Evolutionary conservation across 768 basidiomycete genomes (phyloP).

Genomic region (Pilatotrama ljubarskyi): DNA sequence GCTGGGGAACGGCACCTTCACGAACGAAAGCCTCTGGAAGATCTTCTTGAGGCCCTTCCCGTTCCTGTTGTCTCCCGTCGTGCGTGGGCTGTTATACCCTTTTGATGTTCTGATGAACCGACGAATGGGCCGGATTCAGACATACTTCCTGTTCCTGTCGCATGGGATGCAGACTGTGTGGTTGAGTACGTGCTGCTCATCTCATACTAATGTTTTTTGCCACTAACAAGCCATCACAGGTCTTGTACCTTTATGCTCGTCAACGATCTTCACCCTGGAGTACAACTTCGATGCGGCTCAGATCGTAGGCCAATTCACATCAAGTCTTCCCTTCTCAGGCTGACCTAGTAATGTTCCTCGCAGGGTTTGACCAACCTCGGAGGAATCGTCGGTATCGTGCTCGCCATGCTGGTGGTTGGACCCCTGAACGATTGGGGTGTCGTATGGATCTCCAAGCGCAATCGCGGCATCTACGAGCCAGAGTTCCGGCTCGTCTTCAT

Average conservation of each 20-base stretch:
- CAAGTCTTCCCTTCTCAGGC: no score
- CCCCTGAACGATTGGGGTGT: conserved; percentile 45
- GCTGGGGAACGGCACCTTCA: conserved; percentile 41
- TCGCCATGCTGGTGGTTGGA: conserved; percentile 39
- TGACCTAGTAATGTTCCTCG: background rate
- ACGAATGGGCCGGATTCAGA: conserved; percentile 27
- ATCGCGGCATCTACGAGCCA: conserved; percentile 48
- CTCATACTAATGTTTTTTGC: background rate
- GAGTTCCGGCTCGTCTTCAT: conserved; percentile 47
- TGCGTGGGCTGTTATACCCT: conserved; percentile 21
- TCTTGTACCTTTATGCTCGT: conserved; percentile 44
- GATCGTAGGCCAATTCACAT: conserved; percentile 28
- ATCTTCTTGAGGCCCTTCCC: conserved; percentile 44
- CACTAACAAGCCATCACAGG: conserved; percentile 34
- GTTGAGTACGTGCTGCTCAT: conserved; percentile 37
- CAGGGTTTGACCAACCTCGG: conserved; percentile 44
- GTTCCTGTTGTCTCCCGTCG: conserved; percentile 44
- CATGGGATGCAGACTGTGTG: conserved; percentile 47
- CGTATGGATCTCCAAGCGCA: conserved; percentile 44
- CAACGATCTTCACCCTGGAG: conserved; percentile 46
- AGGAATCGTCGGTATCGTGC: conserved; percentile 43
- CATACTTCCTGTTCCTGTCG: conserved; percentile 40
- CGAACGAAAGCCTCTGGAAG: conserved; percentile 36
- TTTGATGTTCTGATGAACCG: background rate
- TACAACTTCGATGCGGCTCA: conserved; percentile 44